Conservation (phyloP, 805 yeast species). For the Priceomyces fermenticarens region DNA sequence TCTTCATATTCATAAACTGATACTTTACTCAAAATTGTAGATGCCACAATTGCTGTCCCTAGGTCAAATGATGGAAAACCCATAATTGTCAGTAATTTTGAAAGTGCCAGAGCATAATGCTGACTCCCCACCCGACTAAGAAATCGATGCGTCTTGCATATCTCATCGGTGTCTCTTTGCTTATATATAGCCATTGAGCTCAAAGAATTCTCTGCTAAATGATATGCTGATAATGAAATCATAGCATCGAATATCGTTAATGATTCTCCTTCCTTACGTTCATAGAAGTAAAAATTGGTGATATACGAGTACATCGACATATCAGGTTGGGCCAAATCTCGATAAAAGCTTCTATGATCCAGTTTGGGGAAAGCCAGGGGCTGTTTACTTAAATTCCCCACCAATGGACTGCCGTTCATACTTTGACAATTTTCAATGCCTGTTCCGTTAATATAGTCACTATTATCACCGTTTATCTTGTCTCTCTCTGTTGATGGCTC, state of each 20-base stretch:
- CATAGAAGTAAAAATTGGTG: background rate
- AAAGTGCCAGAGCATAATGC: slow-evolving; percentile 13
- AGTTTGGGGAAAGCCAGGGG: too few relatives aligned
- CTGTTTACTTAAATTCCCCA: too few relatives aligned
- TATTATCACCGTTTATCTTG: too few relatives aligned
- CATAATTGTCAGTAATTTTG: slow-evolving; percentile 5
- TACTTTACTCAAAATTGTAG: slow-evolving; percentile 18
- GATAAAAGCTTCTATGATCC: too few relatives aligned
- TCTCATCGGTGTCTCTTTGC: background rate
- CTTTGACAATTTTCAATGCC: too few relatives aligned
- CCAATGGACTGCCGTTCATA: too few relatives aligned
- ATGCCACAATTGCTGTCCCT: slow-evolving; percentile 15
- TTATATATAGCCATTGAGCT: background rate
- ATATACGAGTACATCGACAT: slow-evolving; percentile 1
- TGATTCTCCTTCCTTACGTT: background rate
- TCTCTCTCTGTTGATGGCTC: too few relatives aligned
- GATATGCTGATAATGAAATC: background rate
- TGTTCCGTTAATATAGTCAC: too few relatives aligned
- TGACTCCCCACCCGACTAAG: slow-evolving; percentile 7
- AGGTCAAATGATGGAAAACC: slow-evolving; percentile 8
- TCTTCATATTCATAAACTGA: slow-evolving; percentile 18
- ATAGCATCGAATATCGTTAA: background rate
- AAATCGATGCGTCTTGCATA: slow-evolving; percentile 1
- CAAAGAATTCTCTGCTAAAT: slow-evolving; percentile 1
- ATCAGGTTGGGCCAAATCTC: too few relatives aligned